Evolutionary conservation across 2,329 filamentous ascomycete species (phyloP).

Genomic region (Moelleriella libera): DNA sequence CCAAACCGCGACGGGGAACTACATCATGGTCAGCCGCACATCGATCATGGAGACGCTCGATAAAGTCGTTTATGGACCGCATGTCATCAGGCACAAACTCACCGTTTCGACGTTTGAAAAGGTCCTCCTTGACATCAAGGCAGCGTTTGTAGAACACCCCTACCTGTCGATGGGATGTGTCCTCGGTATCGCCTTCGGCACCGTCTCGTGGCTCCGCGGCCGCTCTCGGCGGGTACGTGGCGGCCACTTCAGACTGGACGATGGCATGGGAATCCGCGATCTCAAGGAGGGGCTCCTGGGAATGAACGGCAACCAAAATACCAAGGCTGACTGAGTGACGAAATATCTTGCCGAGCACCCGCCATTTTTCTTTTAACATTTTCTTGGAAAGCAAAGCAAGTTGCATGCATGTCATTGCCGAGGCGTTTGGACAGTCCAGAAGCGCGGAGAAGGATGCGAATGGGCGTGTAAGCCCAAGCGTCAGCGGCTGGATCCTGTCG

Average conservation of each 20-base stretch:
- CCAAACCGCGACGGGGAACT: slow-evolving; percentile 72
- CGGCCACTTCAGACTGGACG: slow-evolving; percentile 49
- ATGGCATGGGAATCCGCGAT: slow-evolving; percentile 33
- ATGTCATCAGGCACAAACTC: slow-evolving; percentile 62
- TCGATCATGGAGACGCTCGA: slow-evolving; percentile 79
- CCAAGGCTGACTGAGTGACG: slow-evolving; percentile 18
- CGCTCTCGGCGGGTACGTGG: slow-evolving; percentile 38
- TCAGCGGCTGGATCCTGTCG: neutral
- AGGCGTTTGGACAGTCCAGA: neutral
- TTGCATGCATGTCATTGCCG: slow-evolving; percentile 1
- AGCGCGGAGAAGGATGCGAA: neutral
- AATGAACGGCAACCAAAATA: slow-evolving; percentile 18
- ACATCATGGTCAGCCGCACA: slow-evolving; percentile 78
- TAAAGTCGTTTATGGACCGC: slow-evolving; percentile 53
- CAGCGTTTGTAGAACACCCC: slow-evolving; percentile 44
- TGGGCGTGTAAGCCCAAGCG: neutral
- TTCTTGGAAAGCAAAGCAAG: neutral
- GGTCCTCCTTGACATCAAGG: slow-evolving; percentile 52
- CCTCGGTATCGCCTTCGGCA: slow-evolving; percentile 38
- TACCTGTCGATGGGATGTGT: slow-evolving; percentile 43
- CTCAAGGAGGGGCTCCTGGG: slow-evolving; percentile 54
- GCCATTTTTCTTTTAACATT: neutral
- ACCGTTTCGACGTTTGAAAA: slow-evolving; percentile 61
- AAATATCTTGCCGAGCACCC: neutral
- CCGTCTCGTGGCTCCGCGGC: slow-evolving; percentile 38